phyloP scores from a whole-genome alignment of 2,329 filamentous ascomycete genomes.

The Cryphonectria japonica region DNA sequence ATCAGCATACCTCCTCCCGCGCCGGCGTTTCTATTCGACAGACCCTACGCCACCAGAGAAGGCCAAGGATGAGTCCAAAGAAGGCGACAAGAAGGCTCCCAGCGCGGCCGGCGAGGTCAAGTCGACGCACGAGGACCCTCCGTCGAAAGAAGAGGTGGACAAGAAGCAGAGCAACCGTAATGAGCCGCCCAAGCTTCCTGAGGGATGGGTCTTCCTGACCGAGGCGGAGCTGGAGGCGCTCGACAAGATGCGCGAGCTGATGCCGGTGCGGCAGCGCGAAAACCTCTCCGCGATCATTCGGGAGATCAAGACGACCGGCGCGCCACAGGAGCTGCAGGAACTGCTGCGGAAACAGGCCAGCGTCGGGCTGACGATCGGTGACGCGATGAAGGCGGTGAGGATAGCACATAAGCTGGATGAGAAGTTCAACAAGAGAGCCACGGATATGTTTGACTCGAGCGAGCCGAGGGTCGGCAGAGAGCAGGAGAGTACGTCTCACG shows the following conservation, averaged over 20 bases:
- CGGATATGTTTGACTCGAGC: conserved; percentile 34
- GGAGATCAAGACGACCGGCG: conserved; percentile 68
- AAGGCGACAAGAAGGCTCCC: conserved; percentile 7
- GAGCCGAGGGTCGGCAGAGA: conserved; percentile 34
- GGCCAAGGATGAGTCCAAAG: conserved; percentile 19
- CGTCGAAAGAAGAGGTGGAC: conserved; percentile 6
- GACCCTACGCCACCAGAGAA: conserved; percentile 22
- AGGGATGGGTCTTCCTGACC: conserved; percentile 52
- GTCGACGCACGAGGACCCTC: conserved; percentile 8
- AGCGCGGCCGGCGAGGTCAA: conserved; percentile 2
- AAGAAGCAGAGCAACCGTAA: background rate
- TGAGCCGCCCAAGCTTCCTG: conserved; percentile 39
- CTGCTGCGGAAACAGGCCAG: conserved; percentile 61
- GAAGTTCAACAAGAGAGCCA: conserved; percentile 34
- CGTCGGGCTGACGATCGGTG: conserved; percentile 46
- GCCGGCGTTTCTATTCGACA: conserved; percentile 35
- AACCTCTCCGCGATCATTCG: conserved; percentile 63
- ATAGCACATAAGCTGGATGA: conserved; percentile 61
- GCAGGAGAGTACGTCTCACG: conserved; percentile 34
- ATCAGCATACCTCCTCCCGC: conserved; percentile 28
- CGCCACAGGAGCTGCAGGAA: conserved; percentile 69
- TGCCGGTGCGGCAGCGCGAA: conserved; percentile 65
- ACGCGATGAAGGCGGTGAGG: conserved; percentile 63
- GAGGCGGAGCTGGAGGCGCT: conserved; percentile 57
- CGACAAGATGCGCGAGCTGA: conserved; percentile 61